Evolutionary conservation across 768 basidiomycete genomes (phyloP).

Genomic region (Tricholoma furcatifolium): DNA sequence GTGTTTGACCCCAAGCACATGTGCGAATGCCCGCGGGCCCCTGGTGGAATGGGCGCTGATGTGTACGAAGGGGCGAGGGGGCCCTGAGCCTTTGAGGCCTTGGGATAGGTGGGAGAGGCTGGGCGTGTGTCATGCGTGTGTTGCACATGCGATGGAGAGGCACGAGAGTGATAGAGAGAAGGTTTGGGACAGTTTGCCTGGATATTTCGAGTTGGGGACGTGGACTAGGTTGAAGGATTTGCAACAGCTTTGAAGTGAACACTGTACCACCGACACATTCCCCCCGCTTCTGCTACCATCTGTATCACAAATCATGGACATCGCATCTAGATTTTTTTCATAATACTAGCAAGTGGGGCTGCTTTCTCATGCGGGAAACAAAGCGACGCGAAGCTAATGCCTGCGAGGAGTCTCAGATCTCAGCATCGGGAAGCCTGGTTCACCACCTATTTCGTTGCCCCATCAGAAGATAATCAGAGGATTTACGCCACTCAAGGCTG

Average conservation of each 20-base stretch:
- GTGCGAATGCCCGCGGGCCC: constrained; percentile 33
- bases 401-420: no score
- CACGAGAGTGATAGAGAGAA: not conserved
- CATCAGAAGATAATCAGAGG: no score
- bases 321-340: no score
- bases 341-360: no score
- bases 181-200: not conserved
- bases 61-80: constrained; percentile 26
- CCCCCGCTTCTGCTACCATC: no score
- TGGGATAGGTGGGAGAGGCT: constrained; percentile 8
- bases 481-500: no score
- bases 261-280: no score
- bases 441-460: no score
- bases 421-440: no score
- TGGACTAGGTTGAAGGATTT: not conserved
- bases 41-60: constrained; percentile 42
- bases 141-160: not conserved
- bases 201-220: constrained; percentile 1
- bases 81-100: constrained; percentile 24
- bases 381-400: no score
- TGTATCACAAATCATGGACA: no score
- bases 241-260: not conserved
- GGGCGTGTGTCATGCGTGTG: not conserved
- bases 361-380: no score
- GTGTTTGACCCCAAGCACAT: constrained; percentile 27